Evolutionary conservation across 164 flowering plant species (phyloP), one percentile per base, ranked within the genome.

Genomic region (Umbilicus rupestris): DNA sequence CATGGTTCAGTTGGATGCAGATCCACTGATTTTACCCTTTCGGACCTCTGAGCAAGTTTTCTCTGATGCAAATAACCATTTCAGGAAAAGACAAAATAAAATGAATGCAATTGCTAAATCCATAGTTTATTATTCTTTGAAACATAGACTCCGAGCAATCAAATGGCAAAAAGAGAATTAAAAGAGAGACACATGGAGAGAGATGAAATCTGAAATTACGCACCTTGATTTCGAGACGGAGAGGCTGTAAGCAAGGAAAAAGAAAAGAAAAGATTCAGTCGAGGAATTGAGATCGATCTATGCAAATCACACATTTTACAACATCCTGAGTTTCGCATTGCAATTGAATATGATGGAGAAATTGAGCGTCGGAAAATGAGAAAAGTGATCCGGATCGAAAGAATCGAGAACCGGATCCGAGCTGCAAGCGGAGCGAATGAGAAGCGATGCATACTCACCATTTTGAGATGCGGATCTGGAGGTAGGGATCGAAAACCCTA

Each of bases 171-270:
- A 55, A 14, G 2, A 55, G n/a, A 52, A 55, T 55, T 4, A 26
- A 2, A 28, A 55, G 2, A 12, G 15, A 29, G 14, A 2, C 11
- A 22, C 30, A 52, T 20, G 7, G 0, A 52, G 22, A 50, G 2
- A 22, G 4, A 26, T 24, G 8, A 29, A 55, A 55, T 28, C 26
- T 55, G 17, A 5, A 55, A 14, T 5, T 14, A 5, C 65, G 22
- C 83, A 91, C 97, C 97, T 91, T 91, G 79, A 91, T 91, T 72
- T 91, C 93, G 44, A 91, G 83, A 81, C 92, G 76, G 77, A 91
- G 94, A 74, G 97, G 97, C 97, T 91, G 87, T 39, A 39, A 70
- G 28, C 50, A 70, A 52, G 68, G 69, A 17, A 71, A 79, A 71
- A 71, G 63, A 71, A 65, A 64, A 71, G 10, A 33, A 39, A 69